These are phyloP conservation scores for Pleurozium schreberi DNA, from an alignment of 225 moss, liverwort and hornwort genomes.

Conservation along the genomic window DNA sequence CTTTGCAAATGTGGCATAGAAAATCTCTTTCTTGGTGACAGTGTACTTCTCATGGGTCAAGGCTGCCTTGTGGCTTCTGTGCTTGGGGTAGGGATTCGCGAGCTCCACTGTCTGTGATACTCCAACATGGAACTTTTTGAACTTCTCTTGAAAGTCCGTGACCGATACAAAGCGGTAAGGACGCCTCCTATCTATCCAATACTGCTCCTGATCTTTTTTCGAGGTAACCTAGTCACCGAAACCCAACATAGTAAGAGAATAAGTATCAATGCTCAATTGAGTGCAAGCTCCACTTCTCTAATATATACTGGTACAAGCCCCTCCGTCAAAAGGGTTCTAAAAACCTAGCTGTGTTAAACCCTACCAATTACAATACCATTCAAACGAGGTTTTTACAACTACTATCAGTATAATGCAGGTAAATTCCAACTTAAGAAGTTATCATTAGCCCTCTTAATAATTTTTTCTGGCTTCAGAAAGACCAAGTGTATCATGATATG, in stretches of 20 bases:
- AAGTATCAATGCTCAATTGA: not conserved
- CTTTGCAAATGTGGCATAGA: slow-evolving; percentile 42
- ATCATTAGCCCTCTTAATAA: not conserved
- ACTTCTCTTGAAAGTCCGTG: slow-evolving; percentile 22
- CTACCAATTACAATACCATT: not conserved
- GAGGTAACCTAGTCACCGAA: slow-evolving; percentile 28
- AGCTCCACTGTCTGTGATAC: slow-evolving; percentile 15
- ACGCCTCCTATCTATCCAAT: slow-evolving; percentile 29
- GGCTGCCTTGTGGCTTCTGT: slow-evolving; percentile 39
- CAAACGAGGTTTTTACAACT: too few species aligned
- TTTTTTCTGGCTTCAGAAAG: not conserved
- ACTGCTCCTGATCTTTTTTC: slow-evolving; percentile 48
- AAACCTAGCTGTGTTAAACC: not conserved
- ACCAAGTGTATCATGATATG: not conserved
- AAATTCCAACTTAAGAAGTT: not conserved
- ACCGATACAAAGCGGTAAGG: slow-evolving; percentile 38
- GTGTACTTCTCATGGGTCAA: slow-evolving; percentile 38
- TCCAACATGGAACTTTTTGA: slow-evolving; percentile 35
- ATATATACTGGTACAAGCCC: too few species aligned
- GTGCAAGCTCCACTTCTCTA: not conserved
- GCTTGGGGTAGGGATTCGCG: slow-evolving; percentile 29
- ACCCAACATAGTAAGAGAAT: not conserved
- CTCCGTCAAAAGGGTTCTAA: not conserved
- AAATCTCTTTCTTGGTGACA: slow-evolving; percentile 39
- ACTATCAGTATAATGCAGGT: not conserved